Evolutionary conservation across 768 basidiomycete species (phyloP).

Genomic region (Tephrocybe sp.): DNA sequence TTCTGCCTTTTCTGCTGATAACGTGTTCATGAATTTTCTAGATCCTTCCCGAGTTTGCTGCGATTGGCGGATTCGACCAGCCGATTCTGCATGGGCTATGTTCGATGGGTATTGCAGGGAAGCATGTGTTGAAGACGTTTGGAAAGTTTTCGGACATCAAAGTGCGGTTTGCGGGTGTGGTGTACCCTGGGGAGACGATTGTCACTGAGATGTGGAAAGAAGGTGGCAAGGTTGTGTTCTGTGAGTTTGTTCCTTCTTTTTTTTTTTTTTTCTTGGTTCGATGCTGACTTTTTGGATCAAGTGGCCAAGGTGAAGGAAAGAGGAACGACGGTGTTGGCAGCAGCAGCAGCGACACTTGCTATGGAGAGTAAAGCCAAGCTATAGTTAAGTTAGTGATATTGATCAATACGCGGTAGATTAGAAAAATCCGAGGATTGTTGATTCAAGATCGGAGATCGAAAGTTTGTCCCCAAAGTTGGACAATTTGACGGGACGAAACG

Average conservation of each 20-base stretch:
- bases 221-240: conserved; percentile 84
- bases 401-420: background rate
- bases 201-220: conserved; percentile 99
- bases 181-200: conserved; percentile 94
- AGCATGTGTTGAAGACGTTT: conserved; percentile 86
- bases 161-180: conserved; percentile 89
- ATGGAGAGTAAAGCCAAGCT: conserved; percentile 59
- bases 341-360: conserved; percentile 77
- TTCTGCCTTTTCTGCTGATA: background rate
- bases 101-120: conserved; percentile 89
- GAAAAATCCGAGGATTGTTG: background rate
- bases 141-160: conserved; percentile 92
- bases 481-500: conserved; percentile 14
- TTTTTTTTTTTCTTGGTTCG: background rate
- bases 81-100: conserved; percentile 91
- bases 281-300: conserved; percentile 25
- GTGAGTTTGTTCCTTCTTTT: conserved; percentile 45
- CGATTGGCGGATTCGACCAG: conserved; percentile 90
- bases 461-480: conserved; percentile 15
- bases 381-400: conserved; percentile 27
- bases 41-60: conserved; percentile 93
- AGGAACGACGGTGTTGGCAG: conserved; percentile 63
- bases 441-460: conserved; percentile 16
- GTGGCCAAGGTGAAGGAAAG: conserved; percentile 90
- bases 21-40: conserved; percentile 21